A percentile compares a stretch with the other conserved stretches of the same genome.
Conservation (phyloP, 352 stramenopile genomes). For the Thalassiosira exigua region DNA sequence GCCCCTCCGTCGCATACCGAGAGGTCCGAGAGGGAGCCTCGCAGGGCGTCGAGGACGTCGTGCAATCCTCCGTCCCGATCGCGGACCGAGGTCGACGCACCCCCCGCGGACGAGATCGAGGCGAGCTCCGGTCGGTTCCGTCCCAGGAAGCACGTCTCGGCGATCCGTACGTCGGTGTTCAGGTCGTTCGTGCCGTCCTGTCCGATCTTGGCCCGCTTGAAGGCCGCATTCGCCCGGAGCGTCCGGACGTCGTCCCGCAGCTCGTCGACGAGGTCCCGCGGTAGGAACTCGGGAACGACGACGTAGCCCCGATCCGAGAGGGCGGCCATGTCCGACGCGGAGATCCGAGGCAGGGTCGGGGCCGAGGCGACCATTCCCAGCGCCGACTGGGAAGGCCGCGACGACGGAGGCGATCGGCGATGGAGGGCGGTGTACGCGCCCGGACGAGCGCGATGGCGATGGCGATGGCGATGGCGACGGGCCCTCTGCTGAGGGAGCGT, state of each 20-base stretch:
- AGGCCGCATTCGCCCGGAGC: constrained; percentile 43
- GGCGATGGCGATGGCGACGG: not conserved
- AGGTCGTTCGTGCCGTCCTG: constrained; percentile 67
- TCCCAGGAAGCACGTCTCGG: constrained; percentile 74
- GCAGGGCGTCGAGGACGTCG: constrained; percentile 57
- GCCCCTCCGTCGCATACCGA: constrained; percentile 24
- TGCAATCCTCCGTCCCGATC: constrained; percentile 55
- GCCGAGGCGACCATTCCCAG: not conserved
- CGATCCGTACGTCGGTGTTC: constrained; percentile 64
- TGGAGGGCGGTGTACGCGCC: not conserved
- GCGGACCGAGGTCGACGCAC: constrained; percentile 32
- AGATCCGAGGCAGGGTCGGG: constrained; percentile 9
- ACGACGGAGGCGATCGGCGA: too few species aligned
- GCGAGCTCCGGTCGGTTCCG: constrained; percentile 42
- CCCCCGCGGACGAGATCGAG: constrained; percentile 7
- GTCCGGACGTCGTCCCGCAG: constrained; percentile 56
- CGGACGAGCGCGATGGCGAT: not conserved
- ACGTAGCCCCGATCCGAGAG: constrained; percentile 62
- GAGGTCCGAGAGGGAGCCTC: constrained; percentile 37
- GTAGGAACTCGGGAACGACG: constrained; percentile 66
- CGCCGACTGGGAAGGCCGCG: not conserved
- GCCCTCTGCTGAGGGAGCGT: not conserved
- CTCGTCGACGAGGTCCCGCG: constrained; percentile 49
- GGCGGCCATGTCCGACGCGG: constrained; percentile 26
- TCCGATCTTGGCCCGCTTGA: constrained; percentile 71